Conservation (phyloP, 352 stramenopile species). For the Proteromonas lacertae region DNA sequence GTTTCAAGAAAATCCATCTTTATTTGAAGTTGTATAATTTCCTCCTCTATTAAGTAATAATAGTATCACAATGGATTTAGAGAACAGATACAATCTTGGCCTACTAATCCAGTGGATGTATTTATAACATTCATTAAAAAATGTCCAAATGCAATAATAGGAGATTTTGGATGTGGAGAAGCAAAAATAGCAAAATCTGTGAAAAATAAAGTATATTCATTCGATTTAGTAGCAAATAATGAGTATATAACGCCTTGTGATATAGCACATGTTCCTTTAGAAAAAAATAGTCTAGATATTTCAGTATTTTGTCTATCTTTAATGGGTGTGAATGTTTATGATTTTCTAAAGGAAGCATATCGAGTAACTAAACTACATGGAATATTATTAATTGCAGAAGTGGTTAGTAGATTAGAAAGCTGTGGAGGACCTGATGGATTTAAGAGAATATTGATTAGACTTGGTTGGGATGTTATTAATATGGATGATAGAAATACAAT, state of each 20-base stretch:
- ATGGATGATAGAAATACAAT: too few relatives aligned
- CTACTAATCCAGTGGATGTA: conserved; percentile 73
- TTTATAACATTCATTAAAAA: conserved; percentile 58
- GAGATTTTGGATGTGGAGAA: conserved; percentile 93
- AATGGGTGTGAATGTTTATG: conserved; percentile 81
- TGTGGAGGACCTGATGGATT: conserved; percentile 7
- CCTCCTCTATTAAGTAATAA: not conserved
- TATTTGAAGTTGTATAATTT: conserved; percentile 40
- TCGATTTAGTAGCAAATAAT: conserved; percentile 75
- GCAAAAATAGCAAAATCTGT: conserved; percentile 54
- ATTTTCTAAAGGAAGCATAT: conserved; percentile 77
- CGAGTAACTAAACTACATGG: conserved; percentile 61
- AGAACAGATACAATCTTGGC: conserved; percentile 79
- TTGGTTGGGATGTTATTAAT: too few relatives aligned
- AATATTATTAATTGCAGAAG: conserved; percentile 49
- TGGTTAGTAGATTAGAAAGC: conserved; percentile 32
- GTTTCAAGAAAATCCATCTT: conserved; percentile 58
- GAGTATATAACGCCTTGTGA: conserved; percentile 68
- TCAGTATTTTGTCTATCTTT: conserved; percentile 82
- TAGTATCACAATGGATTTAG: conserved; percentile 84
- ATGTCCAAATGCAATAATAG: conserved; percentile 9
- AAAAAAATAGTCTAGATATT: conserved; percentile 50
- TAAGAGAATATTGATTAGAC: conserved; percentile 6
- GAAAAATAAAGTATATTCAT: conserved; percentile 63
- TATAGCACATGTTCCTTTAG: conserved; percentile 68